Percentiles rank a stretch among this genome's conserved stretches.
phyloP scores from a whole-genome alignment of 2,329 filamentous ascomycete species.

The Coniella vitis region DNA sequence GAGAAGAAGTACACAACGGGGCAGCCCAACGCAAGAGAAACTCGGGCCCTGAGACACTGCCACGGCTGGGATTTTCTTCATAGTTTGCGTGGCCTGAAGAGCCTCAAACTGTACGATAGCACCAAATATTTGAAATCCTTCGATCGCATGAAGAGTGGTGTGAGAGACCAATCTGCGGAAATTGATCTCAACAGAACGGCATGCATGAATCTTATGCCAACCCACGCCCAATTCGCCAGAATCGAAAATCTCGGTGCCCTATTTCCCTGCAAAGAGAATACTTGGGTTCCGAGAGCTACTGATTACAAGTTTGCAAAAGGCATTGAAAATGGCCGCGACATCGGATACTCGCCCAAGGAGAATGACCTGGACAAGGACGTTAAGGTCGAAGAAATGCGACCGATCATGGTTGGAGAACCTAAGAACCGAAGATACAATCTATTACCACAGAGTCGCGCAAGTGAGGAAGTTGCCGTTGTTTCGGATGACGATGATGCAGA shows the following conservation, averaged over 20 bases:
- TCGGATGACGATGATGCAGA: not conserved
- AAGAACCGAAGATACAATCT: no score
- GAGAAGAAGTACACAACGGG: not conserved
- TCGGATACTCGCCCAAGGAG: not conserved
- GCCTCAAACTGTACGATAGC: not conserved
- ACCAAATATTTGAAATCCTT: not conserved
- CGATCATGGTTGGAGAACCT: not conserved
- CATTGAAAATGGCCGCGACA: not conserved
- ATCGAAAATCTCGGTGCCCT: not conserved
- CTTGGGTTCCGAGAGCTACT: not conserved
- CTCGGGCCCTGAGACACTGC: not conserved
- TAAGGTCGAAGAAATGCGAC: no score
- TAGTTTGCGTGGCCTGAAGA: not conserved
- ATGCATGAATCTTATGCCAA: not conserved
- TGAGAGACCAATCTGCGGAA: not conserved
- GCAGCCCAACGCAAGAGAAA: slow-evolving; percentile 3
- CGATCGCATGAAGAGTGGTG: not conserved
- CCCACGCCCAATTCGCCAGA: not conserved
- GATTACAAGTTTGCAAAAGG: not conserved
- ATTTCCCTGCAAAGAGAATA: not conserved
- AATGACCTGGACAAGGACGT: not conserved
- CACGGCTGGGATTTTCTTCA: slow-evolving; percentile 3
- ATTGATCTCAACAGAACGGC: slow-evolving; percentile 2
- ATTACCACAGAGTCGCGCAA: no score
- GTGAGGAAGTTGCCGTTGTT: not conserved